Evolutionary conservation across 495 filamentous ascomycete genomes (phyloP), one percentile per base, ranked within the genome.

Genomic region (Penicillium cosmopolitanum): DNA sequence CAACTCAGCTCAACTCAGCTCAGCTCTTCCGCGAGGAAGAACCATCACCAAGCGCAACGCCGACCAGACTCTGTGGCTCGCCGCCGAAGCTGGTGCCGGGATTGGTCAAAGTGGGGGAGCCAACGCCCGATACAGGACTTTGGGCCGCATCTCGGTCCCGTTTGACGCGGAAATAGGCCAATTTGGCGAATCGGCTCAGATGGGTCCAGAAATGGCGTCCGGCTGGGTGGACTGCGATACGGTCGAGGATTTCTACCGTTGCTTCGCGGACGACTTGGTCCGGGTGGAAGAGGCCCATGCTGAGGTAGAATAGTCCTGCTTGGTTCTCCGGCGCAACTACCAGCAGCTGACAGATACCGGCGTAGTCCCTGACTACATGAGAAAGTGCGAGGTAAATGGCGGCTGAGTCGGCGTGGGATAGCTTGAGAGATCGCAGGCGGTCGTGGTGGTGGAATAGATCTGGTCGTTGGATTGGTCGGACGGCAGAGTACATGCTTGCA

Each of bases 371-470:
- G 15, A 96, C 87, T 34, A 87, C 83, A 48, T 88, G 85, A 9
- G 87, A 77, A 7, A 99, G 83, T 2, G 93, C 86, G 16, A 92
- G 69, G 66, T 97, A 98, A 47, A 98, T 87, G 34, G 90, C 88
- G 35, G 82, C 87, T 42, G 87, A 85, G 47, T 92, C 89, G 18
- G 80, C 73, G 7, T 87, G 84, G 12, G 79, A 84, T 1, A 98
- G 83, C 58, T 89, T 89, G 58, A 94, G 81, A 16, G 85, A 85
- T 23, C 93, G 87, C 2, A 99, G 80, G 0, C 92, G 89, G 73
- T 97, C 94, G 72, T 96, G 92, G 65, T 96, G 92, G 65, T 98
- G 92, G 46, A 89, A 85, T 4, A 99, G 77, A 68, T 98, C 95
- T 28, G 97, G 81, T 18, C 85, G 82, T 59, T 93, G 90, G 52